Evolutionary conservation across 441 rosid species (phyloP), one percentile per base, ranked within the genome.

Genomic region (Flueggea neowawraea): DNA sequence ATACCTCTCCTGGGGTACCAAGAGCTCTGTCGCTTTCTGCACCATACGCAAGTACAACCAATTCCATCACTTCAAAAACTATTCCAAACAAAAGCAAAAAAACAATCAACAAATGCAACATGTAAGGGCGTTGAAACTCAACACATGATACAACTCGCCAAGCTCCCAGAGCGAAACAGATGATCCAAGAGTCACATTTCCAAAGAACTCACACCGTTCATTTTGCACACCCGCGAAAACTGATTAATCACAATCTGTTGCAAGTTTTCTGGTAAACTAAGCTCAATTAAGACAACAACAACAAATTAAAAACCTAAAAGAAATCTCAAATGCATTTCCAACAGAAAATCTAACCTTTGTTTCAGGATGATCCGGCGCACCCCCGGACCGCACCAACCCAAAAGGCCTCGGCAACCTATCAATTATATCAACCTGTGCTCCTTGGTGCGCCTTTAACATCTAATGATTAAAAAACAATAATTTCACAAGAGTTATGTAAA

Each of bases 31-130:
- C 96, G 71, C 91, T 91, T 85, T 94, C 96, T 56, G 96, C 96
- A 45, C 99, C 99, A 65, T 89, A 89, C 52, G 96, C 96, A 69
- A 95, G 92, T 49, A 91, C 96, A 66, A 95, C 97, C 97, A 91
- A 83, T 57, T 68, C 64, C 55, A 67, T 69, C 22, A 17, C 67
- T 17, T 31, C 16, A 66, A 16, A 45, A 51, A 49, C 53, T 62
- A 39, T 22, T 67, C 70, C 48, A 56, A 31, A 31, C 15, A 6
- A 50, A 47, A 5, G 17, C 15, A 7, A 60, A 41, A 17, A 53
- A 4, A 48, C 1, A 56, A 3, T 33, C 33, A 61, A 54, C 17
- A 9, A 13, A 62, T 12, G 13, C 6, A 5, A 9, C 16, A 16
- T 45, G 51, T 36, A 52, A 53, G 10, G 54, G 3, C 41, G 44